phyloP scores from a whole-genome alignment of 345 rosid genomes.

The Salix purpurea region DNA sequence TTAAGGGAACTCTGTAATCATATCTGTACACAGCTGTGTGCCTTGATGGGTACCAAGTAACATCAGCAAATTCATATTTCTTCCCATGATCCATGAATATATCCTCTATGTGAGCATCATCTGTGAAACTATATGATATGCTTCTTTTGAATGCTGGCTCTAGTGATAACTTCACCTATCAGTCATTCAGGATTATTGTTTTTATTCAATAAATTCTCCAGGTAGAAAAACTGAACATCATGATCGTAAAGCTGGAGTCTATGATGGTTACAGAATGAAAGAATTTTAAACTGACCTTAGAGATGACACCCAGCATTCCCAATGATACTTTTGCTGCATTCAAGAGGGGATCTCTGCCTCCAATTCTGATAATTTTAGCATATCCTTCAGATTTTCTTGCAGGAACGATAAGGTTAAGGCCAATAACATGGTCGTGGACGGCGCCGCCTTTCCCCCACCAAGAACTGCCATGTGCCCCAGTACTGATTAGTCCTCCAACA shows the following conservation, averaged over 20 bases:
- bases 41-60: conserved; percentile 83
- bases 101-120: conserved; percentile 56
- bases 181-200: neutral
- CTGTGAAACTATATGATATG: conserved; percentile 59
- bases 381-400: conserved; percentile 50
- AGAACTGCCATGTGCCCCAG: conserved; percentile 95
- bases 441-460: conserved; percentile 96
- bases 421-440: conserved; percentile 79
- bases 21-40: conserved; percentile 67
- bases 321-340: conserved; percentile 71
- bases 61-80: conserved; percentile 68
- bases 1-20: conserved; percentile 53
- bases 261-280: neutral
- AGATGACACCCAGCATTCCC: conserved; percentile 72
- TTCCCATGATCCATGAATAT: conserved; percentile 53
- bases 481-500: conserved; percentile 71
- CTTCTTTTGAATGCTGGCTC: conserved; percentile 76
- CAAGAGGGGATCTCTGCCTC: conserved; percentile 49
- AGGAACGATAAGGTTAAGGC: conserved; percentile 60
- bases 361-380: conserved; percentile 55
- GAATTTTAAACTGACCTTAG: conserved; percentile 49
- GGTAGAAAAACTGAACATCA: neutral
- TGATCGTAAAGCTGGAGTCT: neutral
- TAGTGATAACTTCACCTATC: conserved; percentile 60
- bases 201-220: neutral